phyloP scores from a whole-genome alignment of 352 stramenopile genomes.

The Peronospora destructor region DNA sequence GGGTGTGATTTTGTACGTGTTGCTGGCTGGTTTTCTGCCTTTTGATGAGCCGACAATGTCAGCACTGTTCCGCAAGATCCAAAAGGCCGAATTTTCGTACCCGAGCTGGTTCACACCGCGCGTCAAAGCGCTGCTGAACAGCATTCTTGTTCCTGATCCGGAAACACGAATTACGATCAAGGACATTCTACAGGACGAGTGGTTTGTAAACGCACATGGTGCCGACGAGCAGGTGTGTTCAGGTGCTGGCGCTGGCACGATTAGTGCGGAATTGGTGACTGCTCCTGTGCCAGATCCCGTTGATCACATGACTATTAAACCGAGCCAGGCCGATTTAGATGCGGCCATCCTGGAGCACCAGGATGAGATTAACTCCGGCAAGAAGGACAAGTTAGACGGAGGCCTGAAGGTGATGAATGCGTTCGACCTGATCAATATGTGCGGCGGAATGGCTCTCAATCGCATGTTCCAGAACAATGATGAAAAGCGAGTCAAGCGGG shows the following conservation, averaged over 20 bases:
- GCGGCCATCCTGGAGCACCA: conserved; percentile 76
- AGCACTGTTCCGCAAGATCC: conserved; percentile 95
- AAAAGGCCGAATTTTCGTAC: conserved; percentile 93
- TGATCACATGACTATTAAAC: conserved; percentile 65
- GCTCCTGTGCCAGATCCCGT: conserved; percentile 14
- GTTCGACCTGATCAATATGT: conserved; percentile 91
- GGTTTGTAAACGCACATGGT: conserved; percentile 70
- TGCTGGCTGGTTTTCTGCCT: conserved; percentile 89
- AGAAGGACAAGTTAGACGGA: conserved; percentile 59
- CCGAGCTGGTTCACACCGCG: conserved; percentile 88
- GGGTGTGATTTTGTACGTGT: conserved; percentile 97
- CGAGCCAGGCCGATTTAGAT: conserved; percentile 78
- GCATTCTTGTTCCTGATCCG: conserved; percentile 91
- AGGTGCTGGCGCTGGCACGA: conserved; percentile 11
- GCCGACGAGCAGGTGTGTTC: conserved; percentile 24
- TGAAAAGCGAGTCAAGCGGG: conserved; percentile 80
- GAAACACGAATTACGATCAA: conserved; percentile 75
- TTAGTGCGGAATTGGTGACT: conserved; percentile 16
- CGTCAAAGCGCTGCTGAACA: conserved; percentile 85
- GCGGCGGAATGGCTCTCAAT: conserved; percentile 86
- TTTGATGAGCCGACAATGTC: conserved; percentile 94
- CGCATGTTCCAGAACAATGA: conserved; percentile 86
- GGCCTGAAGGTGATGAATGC: conserved; percentile 87
- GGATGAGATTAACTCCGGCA: conserved; percentile 59
- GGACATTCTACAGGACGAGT: conserved; percentile 89